Conservation (phyloP, 129 eudicot species). For the Kitagawia praeruptora region DNA sequence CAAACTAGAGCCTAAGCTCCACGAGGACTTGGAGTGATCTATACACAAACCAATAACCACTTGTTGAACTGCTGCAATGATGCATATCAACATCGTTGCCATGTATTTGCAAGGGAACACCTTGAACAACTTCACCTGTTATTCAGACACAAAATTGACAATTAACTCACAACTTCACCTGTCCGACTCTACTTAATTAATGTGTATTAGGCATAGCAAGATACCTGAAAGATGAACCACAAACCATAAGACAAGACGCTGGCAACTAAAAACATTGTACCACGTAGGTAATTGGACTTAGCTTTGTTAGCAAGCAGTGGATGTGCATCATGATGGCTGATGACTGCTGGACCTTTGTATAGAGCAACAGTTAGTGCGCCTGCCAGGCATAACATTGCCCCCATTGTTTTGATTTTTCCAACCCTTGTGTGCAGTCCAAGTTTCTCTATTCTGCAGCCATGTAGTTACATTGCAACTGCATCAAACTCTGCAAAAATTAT, state of each 20-base stretch:
- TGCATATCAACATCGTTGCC: conserved; percentile 38
- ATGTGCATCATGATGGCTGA: not conserved
- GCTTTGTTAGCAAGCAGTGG: not conserved
- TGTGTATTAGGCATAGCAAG: not conserved
- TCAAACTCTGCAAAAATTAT: not conserved
- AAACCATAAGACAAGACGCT: conserved; percentile 31
- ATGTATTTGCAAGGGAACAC: conserved; percentile 33
- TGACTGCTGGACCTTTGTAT: conserved; percentile 33
- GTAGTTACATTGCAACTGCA: not conserved
- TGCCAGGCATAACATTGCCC: conserved; percentile 34
- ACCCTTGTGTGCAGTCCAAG: conserved; percentile 20
- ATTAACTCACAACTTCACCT: not conserved
- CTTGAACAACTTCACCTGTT: conserved; percentile 35
- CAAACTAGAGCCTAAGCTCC: conserved; percentile 36
- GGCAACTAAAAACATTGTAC: conserved; percentile 23
- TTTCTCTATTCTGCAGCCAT: conserved; percentile 31
- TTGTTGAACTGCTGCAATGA: conserved; percentile 30
- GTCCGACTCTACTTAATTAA: not conserved
- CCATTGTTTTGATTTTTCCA: conserved; percentile 33
- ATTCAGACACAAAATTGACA: not conserved
- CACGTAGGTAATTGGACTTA: conserved; percentile 14
- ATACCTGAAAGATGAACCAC: conserved; percentile 49
- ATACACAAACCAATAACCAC: conserved; percentile 30
- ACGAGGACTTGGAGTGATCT: conserved; percentile 22
- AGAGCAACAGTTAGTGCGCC: conserved; percentile 33